Base-by-base conservation (phyloP, 306 rosid species). In the Mucuna pruriens region DNA sequence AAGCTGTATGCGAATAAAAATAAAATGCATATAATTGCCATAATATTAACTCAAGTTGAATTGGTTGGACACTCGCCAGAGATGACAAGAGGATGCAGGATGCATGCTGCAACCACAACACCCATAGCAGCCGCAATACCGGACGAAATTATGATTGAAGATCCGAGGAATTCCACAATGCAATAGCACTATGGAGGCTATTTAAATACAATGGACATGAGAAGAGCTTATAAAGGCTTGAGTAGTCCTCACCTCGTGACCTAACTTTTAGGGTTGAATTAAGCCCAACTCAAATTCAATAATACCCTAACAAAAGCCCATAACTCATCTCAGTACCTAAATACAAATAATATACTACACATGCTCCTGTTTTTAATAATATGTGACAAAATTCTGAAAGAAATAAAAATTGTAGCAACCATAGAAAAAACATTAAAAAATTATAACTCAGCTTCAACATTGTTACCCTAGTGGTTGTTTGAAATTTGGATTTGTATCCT, bases 361-460 rank as follows among this genome's bases (percentile, higher is more conserved):
- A 5, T 39, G 17, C 44, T 71, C 20, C 58, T 67, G 52, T 51
- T 22, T 44, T 25, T 7, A 67, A 62, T 36, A 78, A 82, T 25
- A 20, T 20, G 78, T 26, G 44, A 58, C 52, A 46, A 22, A 54
- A 67, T 72, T 26, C 46, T 38, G 45, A 77, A 74, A 61, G 58
- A 52, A 71, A 67, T 48, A 63, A 52, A 76, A 49, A n/a, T 15
- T 19, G 70, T 40, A 12, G 36, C 58, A 79, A 58, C 71, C 62
- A 5, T 15, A 31, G 51, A 58, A 26, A 54, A 16, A 52, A 55
- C 22, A 61, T 6, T 45, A 74, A 66, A 46, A 40, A 19, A 26
- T 69, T n/a, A 69, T 75, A 75, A n/a, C 63, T 79, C 60, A 65
- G 80, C 78, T 55, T 55, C 25, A 63, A 38, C 26, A 25, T 61